phyloP scores from a whole-genome alignment of 441 rosid genomes.

The Heliophila coronopifolia region DNA sequence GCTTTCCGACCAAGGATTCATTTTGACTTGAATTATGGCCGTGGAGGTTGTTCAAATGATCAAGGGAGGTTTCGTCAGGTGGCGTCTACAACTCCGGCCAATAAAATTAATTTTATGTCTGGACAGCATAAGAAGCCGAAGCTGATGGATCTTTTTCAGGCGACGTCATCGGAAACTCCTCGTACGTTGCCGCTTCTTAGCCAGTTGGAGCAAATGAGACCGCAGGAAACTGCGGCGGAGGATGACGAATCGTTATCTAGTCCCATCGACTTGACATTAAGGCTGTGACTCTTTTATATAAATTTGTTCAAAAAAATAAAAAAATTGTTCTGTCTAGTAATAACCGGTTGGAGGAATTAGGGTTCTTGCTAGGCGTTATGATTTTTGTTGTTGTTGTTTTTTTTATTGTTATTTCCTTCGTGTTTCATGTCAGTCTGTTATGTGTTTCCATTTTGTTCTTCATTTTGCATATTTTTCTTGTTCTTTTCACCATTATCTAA shows the following conservation, averaged over 20 bases:
- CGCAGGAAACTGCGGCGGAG: neutral
- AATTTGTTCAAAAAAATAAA: no score
- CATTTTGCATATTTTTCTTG: neutral
- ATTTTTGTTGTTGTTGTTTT: neutral
- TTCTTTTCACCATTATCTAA: no score
- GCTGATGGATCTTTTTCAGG: conserved; percentile 16
- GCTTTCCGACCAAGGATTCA: neutral
- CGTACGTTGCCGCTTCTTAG: conserved; percentile 22
- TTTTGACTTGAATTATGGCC: neutral
- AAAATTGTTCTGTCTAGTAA: no score
- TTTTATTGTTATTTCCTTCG: neutral
- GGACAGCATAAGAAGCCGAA: conserved; percentile 1
- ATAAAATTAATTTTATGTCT: neutral
- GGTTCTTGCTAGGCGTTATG: neutral
- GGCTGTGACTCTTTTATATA: neutral
- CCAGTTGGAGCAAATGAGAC: conserved; percentile 16
- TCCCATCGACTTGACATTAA: conserved; percentile 25
- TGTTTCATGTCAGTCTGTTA: neutral
- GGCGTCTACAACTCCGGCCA: neutral
- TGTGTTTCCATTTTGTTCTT: neutral
- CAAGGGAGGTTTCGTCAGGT: conserved; percentile 7
- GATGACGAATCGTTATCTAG: neutral
- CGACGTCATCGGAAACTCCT: neutral
- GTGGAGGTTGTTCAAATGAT: conserved; percentile 4
- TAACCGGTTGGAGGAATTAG: conserved; percentile 1